phyloP scores from a whole-genome alignment of 164 flowering plant species.

The Vitis rupestris region DNA sequence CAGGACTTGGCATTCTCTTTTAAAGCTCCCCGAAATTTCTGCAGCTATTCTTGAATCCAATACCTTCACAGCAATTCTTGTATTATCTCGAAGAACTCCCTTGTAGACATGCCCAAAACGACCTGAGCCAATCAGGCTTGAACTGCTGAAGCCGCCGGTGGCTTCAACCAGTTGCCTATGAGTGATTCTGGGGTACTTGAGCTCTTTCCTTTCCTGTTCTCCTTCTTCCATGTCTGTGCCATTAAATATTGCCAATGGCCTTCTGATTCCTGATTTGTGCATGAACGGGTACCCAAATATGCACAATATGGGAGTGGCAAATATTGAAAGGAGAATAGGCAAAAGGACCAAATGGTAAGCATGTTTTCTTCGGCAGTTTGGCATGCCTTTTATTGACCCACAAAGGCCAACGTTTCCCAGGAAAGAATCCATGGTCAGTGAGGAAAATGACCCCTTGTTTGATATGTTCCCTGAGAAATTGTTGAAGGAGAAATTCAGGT shows the following conservation, averaged over 20 bases:
- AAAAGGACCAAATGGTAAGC: constrained; percentile 20
- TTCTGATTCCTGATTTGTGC: constrained; percentile 29
- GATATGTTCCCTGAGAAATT: constrained; percentile 64
- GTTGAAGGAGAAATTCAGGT: constrained; percentile 77
- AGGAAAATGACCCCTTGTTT: constrained; percentile 51
- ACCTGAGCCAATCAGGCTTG: constrained; percentile 79
- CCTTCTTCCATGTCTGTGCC: constrained; percentile 29
- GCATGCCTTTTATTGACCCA: constrained; percentile 60
- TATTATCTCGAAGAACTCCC: constrained; percentile 60
- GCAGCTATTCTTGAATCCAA: constrained; percentile 41
- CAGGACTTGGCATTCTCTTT: constrained; percentile 80
- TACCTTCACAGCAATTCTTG: constrained; percentile 80
- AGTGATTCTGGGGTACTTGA: constrained; percentile 62
- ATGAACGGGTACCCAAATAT: constrained; percentile 38
- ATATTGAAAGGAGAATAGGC: constrained; percentile 41
- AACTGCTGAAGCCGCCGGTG: constrained; percentile 61
- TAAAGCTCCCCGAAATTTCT: constrained; percentile 57
- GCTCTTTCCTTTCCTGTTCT: constrained; percentile 32
- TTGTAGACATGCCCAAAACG: constrained; percentile 84
- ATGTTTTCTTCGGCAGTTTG: constrained; percentile 34
- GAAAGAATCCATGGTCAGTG: constrained; percentile 49
- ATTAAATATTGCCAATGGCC: constrained; percentile 19
- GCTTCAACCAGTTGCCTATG: constrained; percentile 72
- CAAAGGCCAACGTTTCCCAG: constrained; percentile 64
- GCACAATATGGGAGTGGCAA: constrained; percentile 40